A percentile compares a stretch with the other conserved stretches of the same genome.
Evolutionary conservation across 2,329 filamentous ascomycete species (phyloP).

Genomic region (Paecilomyces fulvus): DNA sequence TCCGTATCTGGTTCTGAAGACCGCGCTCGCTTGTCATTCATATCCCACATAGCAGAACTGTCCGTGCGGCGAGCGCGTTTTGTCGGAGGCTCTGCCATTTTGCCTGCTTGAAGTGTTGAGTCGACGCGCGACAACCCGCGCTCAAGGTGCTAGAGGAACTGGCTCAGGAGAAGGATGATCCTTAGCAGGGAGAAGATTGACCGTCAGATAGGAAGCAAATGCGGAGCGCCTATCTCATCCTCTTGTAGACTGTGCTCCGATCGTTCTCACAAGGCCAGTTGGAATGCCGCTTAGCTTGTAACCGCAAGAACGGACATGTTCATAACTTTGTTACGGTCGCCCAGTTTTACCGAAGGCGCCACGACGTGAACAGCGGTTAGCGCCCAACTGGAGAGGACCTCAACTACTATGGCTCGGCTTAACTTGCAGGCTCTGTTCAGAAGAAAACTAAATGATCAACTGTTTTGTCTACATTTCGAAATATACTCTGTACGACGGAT

Average conservation of each 20-base stretch:
- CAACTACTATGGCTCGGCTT: too few species aligned
- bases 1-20: conserved; percentile 20
- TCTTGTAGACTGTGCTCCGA: background rate
- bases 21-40: conserved; percentile 23
- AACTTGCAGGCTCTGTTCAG: background rate
- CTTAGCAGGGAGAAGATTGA: background rate
- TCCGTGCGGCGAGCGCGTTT: conserved; percentile 48
- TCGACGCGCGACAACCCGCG: background rate
- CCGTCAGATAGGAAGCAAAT: background rate
- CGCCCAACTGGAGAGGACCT: background rate
- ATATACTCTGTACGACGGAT: too few species aligned
- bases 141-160: conserved; percentile 1
- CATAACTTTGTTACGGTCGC: conserved; percentile 23
- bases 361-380: conserved; percentile 1
- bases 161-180: background rate
- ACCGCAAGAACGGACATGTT: background rate
- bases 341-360: conserved; percentile 12
- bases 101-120: conserved; percentile 7
- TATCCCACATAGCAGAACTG: conserved; percentile 55
- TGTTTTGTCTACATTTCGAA: too few species aligned
- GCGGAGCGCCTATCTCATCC: background rate
- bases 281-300: background rate
- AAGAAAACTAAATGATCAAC: background rate
- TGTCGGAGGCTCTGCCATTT: conserved; percentile 46
- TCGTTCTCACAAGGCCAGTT: background rate